A percentile compares a stretch with the other conserved stretches of the same genome.
Evolutionary conservation across 2,329 filamentous ascomycete genomes (phyloP).

Genomic region (Xylariaceae sp.): DNA sequence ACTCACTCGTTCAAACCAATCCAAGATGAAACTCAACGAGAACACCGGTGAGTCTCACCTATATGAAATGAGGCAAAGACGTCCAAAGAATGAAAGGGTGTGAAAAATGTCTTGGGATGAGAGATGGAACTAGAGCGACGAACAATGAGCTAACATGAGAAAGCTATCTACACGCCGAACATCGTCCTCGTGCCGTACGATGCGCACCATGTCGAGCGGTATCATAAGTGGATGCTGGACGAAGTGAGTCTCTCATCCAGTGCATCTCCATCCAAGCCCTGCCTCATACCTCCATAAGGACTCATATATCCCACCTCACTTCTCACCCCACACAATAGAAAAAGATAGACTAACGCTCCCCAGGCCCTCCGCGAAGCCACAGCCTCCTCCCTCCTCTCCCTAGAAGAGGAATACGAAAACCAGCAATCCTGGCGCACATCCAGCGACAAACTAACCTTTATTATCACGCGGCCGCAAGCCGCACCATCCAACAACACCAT

Average conservation of each 20-base stretch:
- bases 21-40: slow-evolving; percentile 42
- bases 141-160: neutral
- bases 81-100: neutral
- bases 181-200: slow-evolving; percentile 81
- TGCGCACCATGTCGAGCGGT: slow-evolving; percentile 70
- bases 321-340: neutral
- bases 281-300: no score
- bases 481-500: neutral
- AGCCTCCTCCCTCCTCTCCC: slow-evolving; percentile 75
- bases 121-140: neutral
- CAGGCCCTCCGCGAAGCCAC: slow-evolving; percentile 76
- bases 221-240: slow-evolving; percentile 91
- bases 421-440: slow-evolving; percentile 81
- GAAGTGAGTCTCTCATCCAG: slow-evolving; percentile 40
- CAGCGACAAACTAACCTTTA: slow-evolving; percentile 86
- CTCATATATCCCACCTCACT: no score
- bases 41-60: slow-evolving; percentile 34
- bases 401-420: slow-evolving; percentile 84
- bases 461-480: slow-evolving; percentile 51
- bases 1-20: neutral
- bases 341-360: no score
- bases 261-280: no score
- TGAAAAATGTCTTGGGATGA: neutral
- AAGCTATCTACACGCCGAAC: slow-evolving; percentile 61
- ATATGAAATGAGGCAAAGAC: neutral